These are phyloP conservation scores for Angomonas desouzai DNA, from an alignment of 208 protist genomes.

Conservation along the genomic window DNA sequence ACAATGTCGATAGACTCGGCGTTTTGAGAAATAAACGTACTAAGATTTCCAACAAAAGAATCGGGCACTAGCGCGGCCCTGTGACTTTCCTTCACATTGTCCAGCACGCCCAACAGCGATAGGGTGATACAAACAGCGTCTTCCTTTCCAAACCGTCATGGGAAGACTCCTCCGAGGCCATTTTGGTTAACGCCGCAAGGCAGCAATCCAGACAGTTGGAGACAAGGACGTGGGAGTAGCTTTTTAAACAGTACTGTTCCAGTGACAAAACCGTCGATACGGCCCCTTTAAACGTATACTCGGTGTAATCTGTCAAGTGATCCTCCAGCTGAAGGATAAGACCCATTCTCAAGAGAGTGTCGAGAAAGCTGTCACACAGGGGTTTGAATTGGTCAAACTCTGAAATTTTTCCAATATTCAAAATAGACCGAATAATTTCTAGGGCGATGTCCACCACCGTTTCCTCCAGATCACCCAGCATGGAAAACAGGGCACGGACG, in stretches of 20 bases:
- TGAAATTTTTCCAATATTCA: not conserved
- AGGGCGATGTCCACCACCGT: not conserved
- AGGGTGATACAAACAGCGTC: not conserved
- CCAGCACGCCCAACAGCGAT: conserved; percentile 14
- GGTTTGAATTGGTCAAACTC: conserved; percentile 3
- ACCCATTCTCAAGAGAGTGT: conserved; percentile 6
- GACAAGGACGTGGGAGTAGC: not conserved
- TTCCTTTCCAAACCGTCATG: not conserved
- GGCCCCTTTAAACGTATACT: not conserved
- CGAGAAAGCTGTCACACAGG: not conserved
- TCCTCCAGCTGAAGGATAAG: conserved; percentile 29
- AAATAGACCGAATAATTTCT: not conserved
- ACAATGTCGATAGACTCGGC: conserved; percentile 23
- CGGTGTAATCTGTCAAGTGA: conserved; percentile 33
- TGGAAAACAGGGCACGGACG: conserved; percentile 10
- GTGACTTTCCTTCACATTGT: conserved; percentile 19
- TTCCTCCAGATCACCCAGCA: conserved; percentile 17
- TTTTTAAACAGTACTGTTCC: not conserved
- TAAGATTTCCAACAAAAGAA: conserved; percentile 28
- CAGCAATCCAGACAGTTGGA: not conserved
- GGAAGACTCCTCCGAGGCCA: not conserved
- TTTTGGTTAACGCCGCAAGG: not conserved
- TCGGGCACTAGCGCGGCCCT: conserved; percentile 20
- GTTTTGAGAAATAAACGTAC: conserved; percentile 39
- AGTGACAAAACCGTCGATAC: not conserved